Conservation (phyloP, 176 grass and related monocot species). For the Phyllostachys edulis region DNA sequence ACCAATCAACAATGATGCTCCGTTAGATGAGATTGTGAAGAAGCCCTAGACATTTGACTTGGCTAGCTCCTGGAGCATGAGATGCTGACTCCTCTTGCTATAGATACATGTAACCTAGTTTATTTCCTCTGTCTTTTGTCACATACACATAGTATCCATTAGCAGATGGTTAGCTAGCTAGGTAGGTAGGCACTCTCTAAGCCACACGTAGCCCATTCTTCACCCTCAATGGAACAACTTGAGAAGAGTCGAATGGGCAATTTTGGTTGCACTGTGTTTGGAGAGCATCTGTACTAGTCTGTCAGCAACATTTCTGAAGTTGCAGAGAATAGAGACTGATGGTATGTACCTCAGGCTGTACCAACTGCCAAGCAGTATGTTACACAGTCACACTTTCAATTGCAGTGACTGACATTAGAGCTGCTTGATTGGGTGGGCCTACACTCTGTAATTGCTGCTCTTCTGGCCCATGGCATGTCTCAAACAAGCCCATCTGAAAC, state of each 20-base stretch:
- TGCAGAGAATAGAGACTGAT: constrained; percentile 11
- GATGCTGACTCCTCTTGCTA: background rate
- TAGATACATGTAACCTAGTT: constrained; percentile 22
- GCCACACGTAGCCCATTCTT: constrained; percentile 24
- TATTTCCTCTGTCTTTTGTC: background rate
- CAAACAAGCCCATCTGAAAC: background rate
- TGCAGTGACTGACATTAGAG: background rate
- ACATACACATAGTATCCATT: constrained; percentile 4
- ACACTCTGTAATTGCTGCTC: background rate
- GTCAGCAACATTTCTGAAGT: constrained; percentile 25
- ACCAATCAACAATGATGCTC: constrained; percentile 63
- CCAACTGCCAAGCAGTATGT: background rate
- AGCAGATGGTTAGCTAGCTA: background rate
- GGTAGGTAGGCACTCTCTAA: background rate
- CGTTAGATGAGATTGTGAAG: constrained; percentile 15
- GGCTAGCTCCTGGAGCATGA: background rate
- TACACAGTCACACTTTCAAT: background rate
- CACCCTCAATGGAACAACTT: background rate
- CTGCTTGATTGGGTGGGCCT: background rate
- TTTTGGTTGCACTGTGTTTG: constrained; percentile 43
- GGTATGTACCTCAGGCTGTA: background rate
- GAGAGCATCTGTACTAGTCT: constrained; percentile 2
- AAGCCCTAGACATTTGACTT: constrained; percentile 27
- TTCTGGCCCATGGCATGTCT: background rate
- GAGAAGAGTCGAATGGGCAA: constrained; percentile 17